Evolutionary conservation across 2,329 filamentous ascomycete genomes (phyloP).

Genomic region (Rhynchosporium graminicola): DNA sequence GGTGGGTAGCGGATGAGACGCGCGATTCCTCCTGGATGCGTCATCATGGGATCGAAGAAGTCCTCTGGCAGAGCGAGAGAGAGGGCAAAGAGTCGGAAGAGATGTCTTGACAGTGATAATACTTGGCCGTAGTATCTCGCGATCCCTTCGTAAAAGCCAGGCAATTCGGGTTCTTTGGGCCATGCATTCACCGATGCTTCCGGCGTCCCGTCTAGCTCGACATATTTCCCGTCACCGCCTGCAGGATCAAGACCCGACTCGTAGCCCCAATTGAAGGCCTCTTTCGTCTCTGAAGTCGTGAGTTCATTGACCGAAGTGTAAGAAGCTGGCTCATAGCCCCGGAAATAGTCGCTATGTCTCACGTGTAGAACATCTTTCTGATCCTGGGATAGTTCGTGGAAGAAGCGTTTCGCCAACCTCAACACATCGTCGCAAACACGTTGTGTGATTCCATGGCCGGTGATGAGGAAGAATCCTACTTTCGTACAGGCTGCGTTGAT

Average conservation of each 20-base stretch:
- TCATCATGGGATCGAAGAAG: slow-evolving; percentile 46
- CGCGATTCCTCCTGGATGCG: slow-evolving; percentile 47
- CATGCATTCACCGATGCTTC: slow-evolving; percentile 35
- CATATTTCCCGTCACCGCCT: slow-evolving; percentile 39
- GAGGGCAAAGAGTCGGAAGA: slow-evolving; percentile 43
- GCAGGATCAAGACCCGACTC: slow-evolving; percentile 38
- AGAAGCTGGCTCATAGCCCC: slow-evolving; percentile 52
- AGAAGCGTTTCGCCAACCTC: slow-evolving; percentile 48
- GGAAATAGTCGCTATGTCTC: slow-evolving; percentile 43
- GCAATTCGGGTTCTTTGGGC: slow-evolving; percentile 35
- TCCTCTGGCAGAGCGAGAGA: slow-evolving; percentile 45
- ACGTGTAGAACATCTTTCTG: slow-evolving; percentile 47
- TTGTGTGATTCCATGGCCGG: slow-evolving; percentile 48
- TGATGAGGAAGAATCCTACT: slow-evolving; percentile 43
- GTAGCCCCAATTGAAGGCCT: slow-evolving; percentile 42
- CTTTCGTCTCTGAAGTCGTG: slow-evolving; percentile 50
- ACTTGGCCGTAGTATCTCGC: slow-evolving; percentile 37
- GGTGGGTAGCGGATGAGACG: slow-evolving; percentile 53
- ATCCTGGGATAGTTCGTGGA: slow-evolving; percentile 47
- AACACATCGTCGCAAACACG: slow-evolving; percentile 46
- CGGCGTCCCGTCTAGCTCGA: slow-evolving; percentile 37
- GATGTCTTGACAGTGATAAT: slow-evolving; percentile 42
- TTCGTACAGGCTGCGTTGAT: slow-evolving; percentile 38
- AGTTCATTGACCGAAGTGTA: slow-evolving; percentile 49
- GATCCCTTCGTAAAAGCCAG: slow-evolving; percentile 38